Evolutionary conservation across 306 rosid genomes (phyloP), one percentile per base, ranked within the genome.

Genomic region (Prosopis cineraria): DNA sequence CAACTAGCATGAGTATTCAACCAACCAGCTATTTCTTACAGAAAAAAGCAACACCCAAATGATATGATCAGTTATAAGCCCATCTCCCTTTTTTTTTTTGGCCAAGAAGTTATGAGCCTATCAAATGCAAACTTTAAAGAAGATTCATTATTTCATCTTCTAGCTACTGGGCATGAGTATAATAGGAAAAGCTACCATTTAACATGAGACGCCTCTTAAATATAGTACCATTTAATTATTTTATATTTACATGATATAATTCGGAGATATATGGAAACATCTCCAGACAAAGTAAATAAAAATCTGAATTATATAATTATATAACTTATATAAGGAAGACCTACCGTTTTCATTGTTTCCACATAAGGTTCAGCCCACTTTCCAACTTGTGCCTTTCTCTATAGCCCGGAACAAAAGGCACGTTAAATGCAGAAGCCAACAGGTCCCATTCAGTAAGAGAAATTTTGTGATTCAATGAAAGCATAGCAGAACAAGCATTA

Each of bases 321-420:
- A 40, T 27, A 55, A 55, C 22, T 22, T 9, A 22, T 52, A 30
- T 33, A 78, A 76, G 33, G 34, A 47, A 9, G 30, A 67, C 87
- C 87, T 88, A 90, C 96, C 64, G 85, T 71, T 81, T 83, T 90
- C 22, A 88, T 41, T 72, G 85, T 84, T 80, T 81, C 83, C 65
- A 86, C 70, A 52, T 88, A 87, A 33, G 90, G 93, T 73, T 85
- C 91, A 29, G 93, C 88, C 96, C 96, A 88, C 83, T 90, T 88
- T 80, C 60, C 86, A 31, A 87, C 89, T 53, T 82, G 90, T 30
- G 82, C 86, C 30, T 82, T 87, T 81, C 84, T 81, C 91, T 53
- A 65, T 64, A 39, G 79, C 86, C 96, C 88, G 37, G 62, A 71
- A 63, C 75, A 81, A 75, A 63, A 58, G 27, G 17, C 69, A 78